phyloP scores from a whole-genome alignment of 1,284 basidiomycete species.

The Puccinia hordei region DNA sequence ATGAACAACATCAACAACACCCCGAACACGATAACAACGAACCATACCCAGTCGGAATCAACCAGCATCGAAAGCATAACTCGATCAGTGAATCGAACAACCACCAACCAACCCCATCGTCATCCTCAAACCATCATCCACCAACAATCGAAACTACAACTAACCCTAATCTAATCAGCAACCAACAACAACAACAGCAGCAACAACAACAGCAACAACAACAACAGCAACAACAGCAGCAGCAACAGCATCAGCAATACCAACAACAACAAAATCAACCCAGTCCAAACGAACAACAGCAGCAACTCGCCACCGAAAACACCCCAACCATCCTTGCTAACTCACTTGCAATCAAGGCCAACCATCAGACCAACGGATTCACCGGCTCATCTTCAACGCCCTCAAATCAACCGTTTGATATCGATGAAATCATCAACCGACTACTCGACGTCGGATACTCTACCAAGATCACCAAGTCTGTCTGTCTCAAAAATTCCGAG shows the following conservation, averaged over 20 bases:
- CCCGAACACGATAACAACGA: conserved; percentile 6
- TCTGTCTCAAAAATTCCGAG: conserved; percentile 94
- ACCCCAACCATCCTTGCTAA: conserved; percentile 11
- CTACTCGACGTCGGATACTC: conserved; percentile 96
- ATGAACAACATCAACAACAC: neutral
- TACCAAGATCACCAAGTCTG: conserved; percentile 94
- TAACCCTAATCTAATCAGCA: neutral
- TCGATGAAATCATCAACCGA: conserved; percentile 98
- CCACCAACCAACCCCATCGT: neutral
- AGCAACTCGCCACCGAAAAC: neutral
- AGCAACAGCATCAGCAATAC: neutral
- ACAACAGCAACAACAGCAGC: conserved; percentile 1
- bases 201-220: neutral
- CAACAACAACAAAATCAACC: neutral
- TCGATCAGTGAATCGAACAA: neutral
- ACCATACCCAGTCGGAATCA: neutral
- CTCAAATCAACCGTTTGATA: conserved; percentile 69
- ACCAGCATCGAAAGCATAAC: conserved; percentile 4
- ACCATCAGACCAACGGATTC: neutral
- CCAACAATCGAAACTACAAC: neutral
- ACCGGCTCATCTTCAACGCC: conserved; percentile 32
- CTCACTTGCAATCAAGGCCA: neutral
- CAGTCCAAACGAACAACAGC: neutral
- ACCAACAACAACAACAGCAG: neutral
- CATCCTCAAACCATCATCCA: neutral